These are phyloP conservation scores for Xylaria curta DNA, from an alignment of 495 filamentous ascomycete species.

Conservation along the genomic window DNA sequence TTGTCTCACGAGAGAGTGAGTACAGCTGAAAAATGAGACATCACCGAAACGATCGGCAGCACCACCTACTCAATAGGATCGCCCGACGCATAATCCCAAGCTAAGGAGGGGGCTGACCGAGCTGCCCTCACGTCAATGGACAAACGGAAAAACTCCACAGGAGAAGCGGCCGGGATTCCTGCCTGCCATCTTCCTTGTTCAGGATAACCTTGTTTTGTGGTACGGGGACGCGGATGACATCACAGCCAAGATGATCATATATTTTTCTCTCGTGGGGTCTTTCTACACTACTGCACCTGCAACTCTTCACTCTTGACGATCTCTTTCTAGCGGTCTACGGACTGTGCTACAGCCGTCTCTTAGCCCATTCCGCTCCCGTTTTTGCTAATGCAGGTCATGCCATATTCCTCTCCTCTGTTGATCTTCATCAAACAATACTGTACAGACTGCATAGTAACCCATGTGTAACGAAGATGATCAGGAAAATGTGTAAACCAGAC, in stretches of 20 bases:
- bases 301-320: neutral
- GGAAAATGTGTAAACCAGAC: neutral
- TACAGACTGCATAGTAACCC: neutral
- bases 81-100: constrained; percentile 3
- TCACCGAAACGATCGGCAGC: constrained; percentile 19
- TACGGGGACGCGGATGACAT: constrained; percentile 14
- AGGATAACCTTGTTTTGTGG: constrained; percentile 16
- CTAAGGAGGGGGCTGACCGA: neutral
- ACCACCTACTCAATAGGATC: constrained; percentile 19
- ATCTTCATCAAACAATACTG: constrained; percentile 19
- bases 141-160: constrained; percentile 1
- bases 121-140: constrained; percentile 3
- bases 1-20: neutral
- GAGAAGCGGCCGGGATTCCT: constrained; percentile 11
- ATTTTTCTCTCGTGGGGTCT: neutral
- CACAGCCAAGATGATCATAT: constrained; percentile 12
- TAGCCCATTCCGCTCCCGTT: neutral
- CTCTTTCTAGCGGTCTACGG: constrained; percentile 16
- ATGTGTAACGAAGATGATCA: neutral
- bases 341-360: neutral
- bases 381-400: constrained; percentile 1
- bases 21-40: constrained; percentile 16
- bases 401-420: neutral
- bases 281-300: neutral
- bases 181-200: constrained; percentile 3